These are phyloP conservation scores for Chaetomidium leptoderma DNA, from an alignment of 495 filamentous ascomycete species.

Conservation along the genomic window DNA sequence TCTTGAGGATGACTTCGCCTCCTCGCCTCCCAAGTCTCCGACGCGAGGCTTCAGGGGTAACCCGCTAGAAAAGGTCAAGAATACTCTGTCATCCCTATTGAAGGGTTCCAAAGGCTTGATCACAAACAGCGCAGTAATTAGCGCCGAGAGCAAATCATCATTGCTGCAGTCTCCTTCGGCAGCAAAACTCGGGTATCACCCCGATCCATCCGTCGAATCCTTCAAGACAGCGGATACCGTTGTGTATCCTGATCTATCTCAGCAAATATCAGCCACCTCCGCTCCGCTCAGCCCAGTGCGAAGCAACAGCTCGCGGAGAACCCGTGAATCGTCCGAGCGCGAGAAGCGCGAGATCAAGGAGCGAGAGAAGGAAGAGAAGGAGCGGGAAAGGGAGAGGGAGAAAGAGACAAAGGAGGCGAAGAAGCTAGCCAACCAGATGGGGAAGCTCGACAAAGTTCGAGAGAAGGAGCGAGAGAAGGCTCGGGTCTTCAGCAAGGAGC, in stretches of 20 bases:
- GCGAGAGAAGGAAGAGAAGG: constrained; percentile 58
- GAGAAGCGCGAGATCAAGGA: constrained; percentile 60
- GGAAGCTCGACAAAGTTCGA: constrained; percentile 52
- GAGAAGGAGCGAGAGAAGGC: constrained; percentile 60
- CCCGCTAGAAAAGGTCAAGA: constrained; percentile 82
- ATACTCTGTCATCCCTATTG: constrained; percentile 79
- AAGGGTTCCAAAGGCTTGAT: constrained; percentile 80
- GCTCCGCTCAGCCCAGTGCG: constrained; percentile 39
- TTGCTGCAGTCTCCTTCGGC: constrained; percentile 43
- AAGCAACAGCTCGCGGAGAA: constrained; percentile 56
- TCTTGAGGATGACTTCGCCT: constrained; percentile 45
- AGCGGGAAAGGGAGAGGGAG: constrained; percentile 35
- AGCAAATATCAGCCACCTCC: constrained; percentile 29
- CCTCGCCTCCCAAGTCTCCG: constrained; percentile 69
- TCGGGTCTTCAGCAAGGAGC: constrained; percentile 60
- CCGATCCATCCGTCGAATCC: constrained; percentile 37
- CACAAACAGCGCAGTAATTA: constrained; percentile 71
- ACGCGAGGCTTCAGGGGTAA: constrained; percentile 64
- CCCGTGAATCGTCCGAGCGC: constrained; percentile 66
- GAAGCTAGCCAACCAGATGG: constrained; percentile 48
- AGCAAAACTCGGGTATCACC: constrained; percentile 33
- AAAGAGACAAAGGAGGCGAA: constrained; percentile 41
- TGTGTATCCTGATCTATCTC: constrained; percentile 44
- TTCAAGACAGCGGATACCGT: constrained; percentile 34
- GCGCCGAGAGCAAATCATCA: constrained; percentile 66